Conservation (phyloP, 108 stramenopile genomes). For the Cyclotella atomus region DNA sequence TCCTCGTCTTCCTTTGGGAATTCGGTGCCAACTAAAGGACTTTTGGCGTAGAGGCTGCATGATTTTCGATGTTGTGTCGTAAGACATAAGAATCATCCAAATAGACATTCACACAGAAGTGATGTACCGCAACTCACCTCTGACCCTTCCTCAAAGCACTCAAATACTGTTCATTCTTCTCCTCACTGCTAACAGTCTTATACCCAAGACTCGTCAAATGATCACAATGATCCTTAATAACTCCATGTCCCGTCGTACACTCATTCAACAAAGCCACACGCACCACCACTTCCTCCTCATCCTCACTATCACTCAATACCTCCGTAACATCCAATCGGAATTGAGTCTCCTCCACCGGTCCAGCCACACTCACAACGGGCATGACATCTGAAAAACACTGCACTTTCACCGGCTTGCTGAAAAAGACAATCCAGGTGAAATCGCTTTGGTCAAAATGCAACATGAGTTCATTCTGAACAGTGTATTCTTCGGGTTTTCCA, state of each 20-base stretch:
- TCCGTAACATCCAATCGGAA: constrained; percentile 48
- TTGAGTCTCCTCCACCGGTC: constrained; percentile 18
- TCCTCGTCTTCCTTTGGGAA: constrained; percentile 34
- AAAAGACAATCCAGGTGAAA: constrained; percentile 92
- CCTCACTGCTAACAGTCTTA: constrained; percentile 39
- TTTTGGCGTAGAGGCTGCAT: constrained; percentile 39
- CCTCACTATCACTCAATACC: constrained; percentile 26
- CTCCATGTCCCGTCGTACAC: constrained; percentile 74
- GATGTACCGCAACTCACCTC: neutral
- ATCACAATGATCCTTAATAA: constrained; percentile 48
- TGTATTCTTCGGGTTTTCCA: constrained; percentile 29
- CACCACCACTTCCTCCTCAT: constrained; percentile 56
- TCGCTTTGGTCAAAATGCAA: constrained; percentile 74
- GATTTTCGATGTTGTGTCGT: too few species aligned
- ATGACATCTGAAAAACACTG: constrained; percentile 51
- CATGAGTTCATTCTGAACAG: constrained; percentile 73
- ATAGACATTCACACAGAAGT: too few species aligned
- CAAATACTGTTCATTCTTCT: constrained; percentile 36
- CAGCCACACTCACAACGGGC: constrained; percentile 30
- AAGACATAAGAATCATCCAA: too few species aligned
- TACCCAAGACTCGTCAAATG: constrained; percentile 31
- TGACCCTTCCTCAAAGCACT: constrained; percentile 35
- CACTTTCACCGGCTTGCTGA: constrained; percentile 82
- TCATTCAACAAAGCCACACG: constrained; percentile 81
- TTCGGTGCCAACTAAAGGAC: constrained; percentile 49